These are phyloP conservation scores for Sporothrix phasma DNA, from an alignment of 2,329 filamentous ascomycete genomes.

Conservation along the genomic window DNA sequence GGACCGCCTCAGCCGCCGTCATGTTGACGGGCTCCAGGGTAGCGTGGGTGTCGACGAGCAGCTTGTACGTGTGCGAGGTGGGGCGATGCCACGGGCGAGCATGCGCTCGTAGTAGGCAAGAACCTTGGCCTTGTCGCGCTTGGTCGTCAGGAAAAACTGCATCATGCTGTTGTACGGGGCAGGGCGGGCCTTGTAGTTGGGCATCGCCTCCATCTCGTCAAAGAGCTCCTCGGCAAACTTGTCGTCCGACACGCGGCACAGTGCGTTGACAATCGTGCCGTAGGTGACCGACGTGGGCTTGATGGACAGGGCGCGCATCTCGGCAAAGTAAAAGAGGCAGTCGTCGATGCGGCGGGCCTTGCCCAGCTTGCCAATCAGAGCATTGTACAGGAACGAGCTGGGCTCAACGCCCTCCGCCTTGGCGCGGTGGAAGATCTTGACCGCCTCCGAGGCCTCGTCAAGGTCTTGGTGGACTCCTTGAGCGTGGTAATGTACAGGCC, in stretches of 20 bases:
- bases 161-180: constrained; percentile 99
- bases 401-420: constrained; percentile 91
- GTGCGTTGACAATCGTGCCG: constrained; percentile 93
- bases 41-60: constrained; percentile 89
- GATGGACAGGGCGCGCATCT: constrained; percentile 89
- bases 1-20: constrained; percentile 71
- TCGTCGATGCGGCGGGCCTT: constrained; percentile 97
- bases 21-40: constrained; percentile 88
- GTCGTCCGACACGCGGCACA: constrained; percentile 94
- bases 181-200: constrained; percentile 95
- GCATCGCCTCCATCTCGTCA: constrained; percentile 97
- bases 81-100: constrained; percentile 74
- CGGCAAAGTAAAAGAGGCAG: constrained; percentile 93
- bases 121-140: constrained; percentile 90
- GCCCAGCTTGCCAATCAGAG: constrained; percentile 93
- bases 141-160: constrained; percentile 97
- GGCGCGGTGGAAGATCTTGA: constrained; percentile 93
- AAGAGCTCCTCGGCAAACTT: constrained; percentile 97
- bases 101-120: constrained; percentile 92
- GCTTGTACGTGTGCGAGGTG: constrained; percentile 97
- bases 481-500: constrained; percentile 98
- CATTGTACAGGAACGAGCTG: constrained; percentile 95
- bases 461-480: constrained; percentile 94
- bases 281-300: constrained; percentile 97
- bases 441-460: constrained; percentile 95